Base-by-base conservation (phyloP, 169 alveolate genomes). In the Eimeria zaria region DNA sequence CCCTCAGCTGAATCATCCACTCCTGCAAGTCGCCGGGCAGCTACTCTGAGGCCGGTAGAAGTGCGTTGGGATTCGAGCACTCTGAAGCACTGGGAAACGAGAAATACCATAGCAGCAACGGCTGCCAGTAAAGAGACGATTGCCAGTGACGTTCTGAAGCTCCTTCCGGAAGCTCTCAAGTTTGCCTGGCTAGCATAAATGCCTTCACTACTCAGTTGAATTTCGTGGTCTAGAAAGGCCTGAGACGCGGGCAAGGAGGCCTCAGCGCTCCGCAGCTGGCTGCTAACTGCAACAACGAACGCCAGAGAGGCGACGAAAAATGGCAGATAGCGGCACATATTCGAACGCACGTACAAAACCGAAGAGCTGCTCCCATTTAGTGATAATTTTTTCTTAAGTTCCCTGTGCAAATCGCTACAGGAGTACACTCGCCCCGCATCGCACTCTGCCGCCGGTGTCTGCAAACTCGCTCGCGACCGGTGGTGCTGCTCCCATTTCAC, bases 281-380 rank as follows among this genome's bases (percentile, higher is more conserved):
- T 73, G 83, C 51, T 39, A 53, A 39, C 4, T 18, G 55, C 55
- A 36, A 73, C 30, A 9, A 18, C 12, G 39, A 16, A 18, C 30
- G 55, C 83, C 83, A 73, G 53, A 53, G 83, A 73, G 83, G 53
- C 83, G 83, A 73, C 33, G 55, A 39, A 20, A 4, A 73, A 30
- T 4, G 83, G 53, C 33, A 36, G 2, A 53, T 51, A 73, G 14
- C 55, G 53, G n/a, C 48, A 18, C 80, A 69, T 69, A 36, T 14
- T 69, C 14, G 48, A 69, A 14, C 48, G 80, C 48, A 69, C 5
- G 5, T 24, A 22, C 67, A 58, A 3, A 58, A 3, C 30, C 51
- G 0, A 69, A 18, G 33, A 4, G 27, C 24, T 33, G 39, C 12
- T 11, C 51, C 39, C 41, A 62, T 27, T 5, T 18, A 6, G 39